Evolutionary conservation across 352 stramenopile species (phyloP).

Genomic region (Stephanocyclus meneghinianus): DNA sequence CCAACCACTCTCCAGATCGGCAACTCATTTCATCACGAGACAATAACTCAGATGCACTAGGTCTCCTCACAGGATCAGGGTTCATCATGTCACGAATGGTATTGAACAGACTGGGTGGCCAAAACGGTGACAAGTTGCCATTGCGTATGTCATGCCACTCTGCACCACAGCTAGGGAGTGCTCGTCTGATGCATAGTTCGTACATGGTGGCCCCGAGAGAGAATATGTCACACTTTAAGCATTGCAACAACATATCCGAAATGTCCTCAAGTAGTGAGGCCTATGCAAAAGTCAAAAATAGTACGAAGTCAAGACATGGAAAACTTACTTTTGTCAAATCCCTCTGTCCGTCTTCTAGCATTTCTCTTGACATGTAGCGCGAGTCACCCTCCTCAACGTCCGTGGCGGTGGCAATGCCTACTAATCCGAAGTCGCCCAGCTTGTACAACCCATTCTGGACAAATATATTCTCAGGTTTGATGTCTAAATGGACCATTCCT

Average conservation of each 20-base stretch:
- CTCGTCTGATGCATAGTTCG: conserved; percentile 55
- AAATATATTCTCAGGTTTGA: conserved; percentile 86
- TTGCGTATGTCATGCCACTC: conserved; percentile 72
- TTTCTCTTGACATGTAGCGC: conserved; percentile 89
- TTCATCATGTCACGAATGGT: conserved; percentile 54
- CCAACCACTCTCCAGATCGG: conserved; percentile 3
- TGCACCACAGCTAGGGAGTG: conserved; percentile 63
- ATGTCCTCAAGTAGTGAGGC: background rate
- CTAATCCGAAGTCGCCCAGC: conserved; percentile 87
- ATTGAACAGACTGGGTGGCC: conserved; percentile 19
- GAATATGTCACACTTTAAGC: conserved; percentile 86
- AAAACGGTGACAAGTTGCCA: conserved; percentile 32
- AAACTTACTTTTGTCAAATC: conserved; percentile 72
- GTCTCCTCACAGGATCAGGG: conserved; percentile 38
- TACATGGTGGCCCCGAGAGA: conserved; percentile 85
- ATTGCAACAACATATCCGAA: background rate
- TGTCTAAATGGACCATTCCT: conserved; percentile 88
- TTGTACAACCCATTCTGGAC: conserved; percentile 70
- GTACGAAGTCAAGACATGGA: background rate
- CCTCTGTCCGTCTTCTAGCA: conserved; percentile 79
- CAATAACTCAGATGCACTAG: conserved; percentile 40
- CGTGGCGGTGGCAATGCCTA: conserved; percentile 16
- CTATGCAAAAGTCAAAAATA: background rate
- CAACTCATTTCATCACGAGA: conserved; percentile 22
- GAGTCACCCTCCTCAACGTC: conserved; percentile 88